A percentile compares a stretch with the other conserved stretches of the same genome.
These are phyloP conservation scores for Malassezia slooffiae DNA, from an alignment of 1,284 basidiomycete species.

Conservation along the genomic window DNA sequence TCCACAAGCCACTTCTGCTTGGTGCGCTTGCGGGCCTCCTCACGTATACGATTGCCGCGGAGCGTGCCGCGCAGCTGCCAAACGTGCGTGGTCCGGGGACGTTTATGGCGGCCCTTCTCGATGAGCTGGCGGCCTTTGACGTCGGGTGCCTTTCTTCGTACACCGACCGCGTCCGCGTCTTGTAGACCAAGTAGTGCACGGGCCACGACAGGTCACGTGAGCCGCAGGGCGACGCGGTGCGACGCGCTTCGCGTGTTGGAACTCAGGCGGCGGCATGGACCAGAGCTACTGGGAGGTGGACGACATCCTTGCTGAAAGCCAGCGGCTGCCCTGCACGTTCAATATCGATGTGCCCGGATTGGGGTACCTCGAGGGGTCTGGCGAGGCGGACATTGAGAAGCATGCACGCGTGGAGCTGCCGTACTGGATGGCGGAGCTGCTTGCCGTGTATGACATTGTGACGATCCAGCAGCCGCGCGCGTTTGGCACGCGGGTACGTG, in stretches of 20 bases:
- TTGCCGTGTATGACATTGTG: constrained; percentile 37
- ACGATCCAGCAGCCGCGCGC: constrained; percentile 34
- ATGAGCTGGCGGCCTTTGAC: constrained; percentile 55
- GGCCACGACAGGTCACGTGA: too few species aligned
- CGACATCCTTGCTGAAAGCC: constrained; percentile 32
- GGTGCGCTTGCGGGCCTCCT: constrained; percentile 54
- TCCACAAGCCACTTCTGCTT: constrained; percentile 20
- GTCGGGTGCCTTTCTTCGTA: too few species aligned
- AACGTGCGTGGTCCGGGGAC: constrained; percentile 74
- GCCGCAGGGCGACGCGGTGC: too few species aligned
- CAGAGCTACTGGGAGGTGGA: constrained; percentile 40
- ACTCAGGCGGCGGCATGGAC: constrained; percentile 25
- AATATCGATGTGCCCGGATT: constrained; percentile 38
- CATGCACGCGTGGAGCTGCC: constrained; percentile 36
- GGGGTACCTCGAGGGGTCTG: constrained; percentile 32
- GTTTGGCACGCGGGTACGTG: constrained; percentile 31
- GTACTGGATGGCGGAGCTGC: constrained; percentile 41
- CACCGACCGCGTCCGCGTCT: too few species aligned
- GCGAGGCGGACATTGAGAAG: constrained; percentile 26
- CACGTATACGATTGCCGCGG: constrained; percentile 70
- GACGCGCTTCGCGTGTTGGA: too few species aligned
- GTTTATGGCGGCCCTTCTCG: constrained; percentile 75
- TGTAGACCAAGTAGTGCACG: too few species aligned
- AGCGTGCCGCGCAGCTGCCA: constrained; percentile 60
- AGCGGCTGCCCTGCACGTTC: constrained; percentile 37